Conservation (phyloP, 2,329 filamentous ascomycete genomes). For the Dothiorella sarmentorum region DNA sequence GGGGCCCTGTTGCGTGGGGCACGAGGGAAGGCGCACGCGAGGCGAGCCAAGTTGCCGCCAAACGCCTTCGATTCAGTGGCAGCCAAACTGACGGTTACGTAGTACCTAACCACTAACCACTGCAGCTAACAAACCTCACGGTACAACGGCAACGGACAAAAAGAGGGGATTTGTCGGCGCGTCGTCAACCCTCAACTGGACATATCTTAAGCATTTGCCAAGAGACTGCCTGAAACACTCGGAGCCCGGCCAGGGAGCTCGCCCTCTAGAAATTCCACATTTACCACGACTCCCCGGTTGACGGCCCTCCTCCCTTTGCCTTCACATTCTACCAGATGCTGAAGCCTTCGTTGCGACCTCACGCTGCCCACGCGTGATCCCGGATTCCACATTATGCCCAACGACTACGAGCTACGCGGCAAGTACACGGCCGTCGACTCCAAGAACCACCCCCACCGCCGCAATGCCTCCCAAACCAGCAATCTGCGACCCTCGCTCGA, state of each 20-base stretch:
- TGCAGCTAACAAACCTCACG: background rate
- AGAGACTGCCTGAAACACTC: background rate
- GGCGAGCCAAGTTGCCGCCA: background rate
- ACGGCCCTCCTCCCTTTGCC: background rate
- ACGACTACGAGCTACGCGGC: constrained; percentile 34
- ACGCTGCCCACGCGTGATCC: background rate
- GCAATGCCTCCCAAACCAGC: constrained; percentile 29
- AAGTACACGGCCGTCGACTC: constrained; percentile 38
- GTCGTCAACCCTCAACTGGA: constrained; percentile 1
- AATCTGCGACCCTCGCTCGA: constrained; percentile 29
- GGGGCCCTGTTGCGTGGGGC: background rate
- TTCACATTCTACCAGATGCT: background rate
- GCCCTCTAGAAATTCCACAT: background rate
- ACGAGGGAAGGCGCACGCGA: constrained; percentile 6
- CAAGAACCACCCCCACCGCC: background rate
- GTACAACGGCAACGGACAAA: background rate
- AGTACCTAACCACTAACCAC: too few relatives aligned
- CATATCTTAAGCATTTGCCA: constrained; percentile 7
- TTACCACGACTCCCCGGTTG: background rate
- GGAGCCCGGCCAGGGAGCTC: background rate
- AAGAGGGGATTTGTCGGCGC: background rate
- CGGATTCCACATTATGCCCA: background rate
- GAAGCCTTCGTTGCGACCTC: background rate
- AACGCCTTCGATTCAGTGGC: background rate
- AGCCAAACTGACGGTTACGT: too few relatives aligned